Evolutionary conservation across 495 filamentous ascomycete species (phyloP), one percentile per base, ranked within the genome.

Genomic region (Extremus antarcticus): DNA sequence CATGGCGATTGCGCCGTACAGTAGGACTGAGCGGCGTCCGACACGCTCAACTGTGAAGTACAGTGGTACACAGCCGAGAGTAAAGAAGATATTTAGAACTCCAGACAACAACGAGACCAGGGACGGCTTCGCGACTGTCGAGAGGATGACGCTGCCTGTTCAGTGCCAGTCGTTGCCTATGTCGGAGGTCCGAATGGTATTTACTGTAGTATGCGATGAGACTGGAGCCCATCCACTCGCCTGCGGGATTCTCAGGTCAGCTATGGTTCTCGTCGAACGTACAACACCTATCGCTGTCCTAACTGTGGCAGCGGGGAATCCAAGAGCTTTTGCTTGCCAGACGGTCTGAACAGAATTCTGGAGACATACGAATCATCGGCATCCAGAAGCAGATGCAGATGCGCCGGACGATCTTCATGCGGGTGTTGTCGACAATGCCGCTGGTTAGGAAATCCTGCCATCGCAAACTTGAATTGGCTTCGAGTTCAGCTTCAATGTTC

Each of bases 201-300:
- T 49, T 46, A 58, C 61, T 61, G 54, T 61, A 64, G 48, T 64
- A 64, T n/a, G 58, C 61, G n/a, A 64, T 54, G 43, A 64, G 47
- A 17, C 54, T 58, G 2, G 48, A 53, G 0, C 61, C 61, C 61
- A 64, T 64, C 61, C 58, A 64, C 32, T 61, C 58, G 1, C 61
- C 29, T 35, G 29, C 7, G 13, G 29, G 13, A 7, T 4, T 4
- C n/a, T n/a, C n/a, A n/a, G n/a, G n/a, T n/a, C n/a, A n/a, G n/a
- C n/a, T n/a, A n/a, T n/a, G n/a, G n/a, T n/a, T n/a, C n/a, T n/a
- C n/a, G n/a, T n/a, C n/a, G n/a, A n/a, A n/a, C n/a, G n/a, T n/a
- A n/a, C n/a, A n/a, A n/a, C n/a, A n/a, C n/a, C n/a, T n/a, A n/a
- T n/a, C n/a, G n/a, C n/a, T n/a, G n/a, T n/a, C n/a, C n/a, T n/a